Evolutionary conservation across 306 rosid species (phyloP), one percentile per base, ranked within the genome.

Genomic region (Quercus variabilis): DNA sequence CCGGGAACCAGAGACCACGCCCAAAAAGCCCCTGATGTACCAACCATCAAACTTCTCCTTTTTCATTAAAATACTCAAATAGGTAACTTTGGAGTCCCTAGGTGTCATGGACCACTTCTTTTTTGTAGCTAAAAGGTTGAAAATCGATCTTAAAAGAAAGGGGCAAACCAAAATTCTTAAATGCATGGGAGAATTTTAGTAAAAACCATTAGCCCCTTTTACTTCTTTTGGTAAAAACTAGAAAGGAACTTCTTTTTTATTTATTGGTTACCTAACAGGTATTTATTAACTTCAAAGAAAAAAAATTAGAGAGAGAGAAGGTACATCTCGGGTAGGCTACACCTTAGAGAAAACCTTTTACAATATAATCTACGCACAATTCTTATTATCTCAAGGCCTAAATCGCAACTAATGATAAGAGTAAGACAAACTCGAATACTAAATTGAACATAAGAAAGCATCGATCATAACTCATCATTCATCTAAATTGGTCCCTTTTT

Each of bases 1-100:
- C 77, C 54, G 74, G 80, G 83, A 77, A 84, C 54, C 41, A 62
- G 80, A 81, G 80, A 77, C 80, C 88, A 81, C 83, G 85, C 85
- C 56, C 28, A 73, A 55, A 80, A 84, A 80, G 76, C 5, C 64
- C 19, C 51, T 41, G 73, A 20, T 65, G 65, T 57, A 41, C 64
- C 5, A 2, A 0, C 6, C 35, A 55, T 26, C 69, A 23, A 71
- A 21, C 55, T 72, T 67, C 64, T 41, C 33, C 54, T 80, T 77
- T 76, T 26, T 35, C 73, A 12, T 73, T 25, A 28, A 59, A 43
- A 69, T 78, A 77, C 38, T 12, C 23, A 4, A 21, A 23, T 59
- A 59, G 31, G 15, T 4, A 21, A 3, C 5, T 26, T 59, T 59
- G 64, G 25, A 13, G 64, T 21, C 63, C 26, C 64, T 59, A 21